Base-by-base conservation (phyloP, 1,139 yeast genomes). In the Zhuliangozyma parablackwelliae region DNA sequence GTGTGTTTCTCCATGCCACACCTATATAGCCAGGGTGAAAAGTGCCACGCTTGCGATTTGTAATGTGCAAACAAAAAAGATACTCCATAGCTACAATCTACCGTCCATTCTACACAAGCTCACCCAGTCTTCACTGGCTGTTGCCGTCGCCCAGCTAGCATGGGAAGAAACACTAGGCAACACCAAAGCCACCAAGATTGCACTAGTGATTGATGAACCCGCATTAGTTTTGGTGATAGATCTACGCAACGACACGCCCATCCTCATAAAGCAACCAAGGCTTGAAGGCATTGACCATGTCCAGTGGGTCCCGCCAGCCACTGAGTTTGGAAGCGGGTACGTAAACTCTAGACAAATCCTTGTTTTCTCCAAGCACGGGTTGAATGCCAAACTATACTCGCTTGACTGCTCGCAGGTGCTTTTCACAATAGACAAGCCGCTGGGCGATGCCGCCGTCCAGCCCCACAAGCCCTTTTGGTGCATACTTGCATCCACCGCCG, bases 381-480 rank as follows among this genome's bases (percentile, higher is more conserved):
- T 69, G 3, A 56, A 57, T 26, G 59, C 59, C 16, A 62, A 61
- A 37, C 46, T 68, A 8, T 69, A 65, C 44, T 67, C 73, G 1
- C 46, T 69, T 5, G 70, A 67, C 40, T 60, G 69, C 40, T 56
- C 69, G 2, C 63, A 57, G 32, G 46, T 63, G 11, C 44, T 65
- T 7, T 55, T 62, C 42, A 61, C 62, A 4, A 44, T 69, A 1
- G 52, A 58, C 20, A 65, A 64, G 37, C 72, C 72, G 3, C 29
- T 53, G 4, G 26, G 40, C 4, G 34, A 40, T 10, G 31, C 41
- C 10, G 37, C 61, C 3, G 29, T 56, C 5, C 49, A 58, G 11
- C 58, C 60, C 1, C 41, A 45, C 26, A 47, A 62, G 9, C 63
- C 69, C 65, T 53, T 61, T 11, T 69, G 72, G 72, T 53, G 67